phyloP scores from a whole-genome alignment of 2,329 filamentous ascomycete genomes.

The Colletotrichum abscissum region DNA sequence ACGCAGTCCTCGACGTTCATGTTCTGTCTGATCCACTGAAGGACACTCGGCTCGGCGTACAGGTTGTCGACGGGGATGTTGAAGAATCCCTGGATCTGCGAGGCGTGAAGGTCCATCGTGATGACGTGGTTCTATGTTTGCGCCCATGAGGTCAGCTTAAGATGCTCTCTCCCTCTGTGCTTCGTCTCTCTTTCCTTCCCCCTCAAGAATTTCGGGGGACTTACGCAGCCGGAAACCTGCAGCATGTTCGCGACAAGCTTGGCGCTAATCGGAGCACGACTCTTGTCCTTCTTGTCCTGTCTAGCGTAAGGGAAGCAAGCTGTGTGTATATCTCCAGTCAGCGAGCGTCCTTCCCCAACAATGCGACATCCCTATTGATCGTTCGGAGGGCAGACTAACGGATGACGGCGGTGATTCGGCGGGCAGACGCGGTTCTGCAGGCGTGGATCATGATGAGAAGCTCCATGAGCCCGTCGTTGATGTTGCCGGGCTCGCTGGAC shows the following conservation, averaged over 20 bases:
- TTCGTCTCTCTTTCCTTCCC: not conserved
- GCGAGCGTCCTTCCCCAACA: not conserved
- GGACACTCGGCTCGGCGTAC: conserved; percentile 86
- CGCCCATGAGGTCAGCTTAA: not conserved
- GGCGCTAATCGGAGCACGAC: conserved; percentile 86
- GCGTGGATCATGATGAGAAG: conserved; percentile 94
- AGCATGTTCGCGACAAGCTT: conserved; percentile 94
- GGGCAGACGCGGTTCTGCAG: conserved; percentile 70
- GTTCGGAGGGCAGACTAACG: conserved; percentile 9
- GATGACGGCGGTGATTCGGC: conserved; percentile 87
- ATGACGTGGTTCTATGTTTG: conserved; percentile 62
- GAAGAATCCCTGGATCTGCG: conserved; percentile 91
- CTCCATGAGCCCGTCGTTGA: conserved; percentile 95
- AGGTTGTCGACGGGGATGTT: conserved; percentile 76
- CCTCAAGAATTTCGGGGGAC: not conserved
- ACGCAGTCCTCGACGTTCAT: conserved; percentile 81
- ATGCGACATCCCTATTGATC: not conserved
- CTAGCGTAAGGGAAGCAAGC: conserved; percentile 92
- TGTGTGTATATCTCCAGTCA: conserved; percentile 17
- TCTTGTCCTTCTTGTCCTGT: conserved; percentile 91
- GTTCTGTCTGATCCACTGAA: conserved; percentile 86
- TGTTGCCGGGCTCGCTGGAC: conserved; percentile 87
- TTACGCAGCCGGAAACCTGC: conserved; percentile 79
- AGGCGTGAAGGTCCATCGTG: conserved; percentile 90
- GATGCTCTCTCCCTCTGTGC: not conserved